A percentile compares a stretch with the other conserved stretches of the same genome.
phyloP scores from a whole-genome alignment of 768 basidiomycete genomes.

The Lepiota brunneoincarnata region DNA sequence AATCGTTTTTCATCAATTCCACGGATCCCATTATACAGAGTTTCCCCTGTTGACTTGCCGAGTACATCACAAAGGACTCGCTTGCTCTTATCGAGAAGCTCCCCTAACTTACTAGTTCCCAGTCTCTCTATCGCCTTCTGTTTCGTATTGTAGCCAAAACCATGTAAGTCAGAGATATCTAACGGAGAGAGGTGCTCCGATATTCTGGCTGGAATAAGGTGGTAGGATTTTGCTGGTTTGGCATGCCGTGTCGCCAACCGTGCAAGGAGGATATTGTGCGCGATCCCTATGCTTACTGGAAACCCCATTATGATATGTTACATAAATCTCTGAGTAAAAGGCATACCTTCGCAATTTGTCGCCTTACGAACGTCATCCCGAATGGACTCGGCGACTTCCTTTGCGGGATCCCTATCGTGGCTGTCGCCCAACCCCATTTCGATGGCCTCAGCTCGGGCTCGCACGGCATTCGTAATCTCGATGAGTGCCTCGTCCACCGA shows the following conservation, averaged over 20 bases:
- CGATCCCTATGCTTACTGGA: constrained; percentile 87
- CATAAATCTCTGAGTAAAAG: not conserved
- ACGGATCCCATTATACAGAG: constrained; percentile 76
- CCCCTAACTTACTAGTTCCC: constrained; percentile 66
- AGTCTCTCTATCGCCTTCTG: constrained; percentile 83
- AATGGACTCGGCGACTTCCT: constrained; percentile 78
- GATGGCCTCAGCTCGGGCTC: constrained; percentile 18
- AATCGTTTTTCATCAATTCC: constrained; percentile 82
- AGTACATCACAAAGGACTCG: constrained; percentile 64
- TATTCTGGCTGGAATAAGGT: constrained; percentile 57
- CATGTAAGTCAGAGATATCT: constrained; percentile 79
- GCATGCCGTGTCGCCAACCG: constrained; percentile 88
- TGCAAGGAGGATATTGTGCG: constrained; percentile 89
- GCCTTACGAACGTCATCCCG: constrained; percentile 69
- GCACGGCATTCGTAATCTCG: constrained; percentile 71
- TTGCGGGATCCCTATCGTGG: constrained; percentile 55
- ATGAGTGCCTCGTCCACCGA: constrained; percentile 96
- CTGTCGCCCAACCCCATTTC: constrained; percentile 9
- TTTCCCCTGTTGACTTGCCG: constrained; percentile 82
- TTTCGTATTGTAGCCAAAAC: constrained; percentile 75
- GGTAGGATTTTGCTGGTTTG: constrained; percentile 87
- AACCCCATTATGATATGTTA: not conserved
- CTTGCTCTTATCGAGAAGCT: constrained; percentile 63
- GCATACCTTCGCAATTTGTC: constrained; percentile 84
- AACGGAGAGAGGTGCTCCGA: constrained; percentile 59